Base-by-base conservation (phyloP, 1,139 yeast genomes). In the Debaryomyces psychrophilus region DNA sequence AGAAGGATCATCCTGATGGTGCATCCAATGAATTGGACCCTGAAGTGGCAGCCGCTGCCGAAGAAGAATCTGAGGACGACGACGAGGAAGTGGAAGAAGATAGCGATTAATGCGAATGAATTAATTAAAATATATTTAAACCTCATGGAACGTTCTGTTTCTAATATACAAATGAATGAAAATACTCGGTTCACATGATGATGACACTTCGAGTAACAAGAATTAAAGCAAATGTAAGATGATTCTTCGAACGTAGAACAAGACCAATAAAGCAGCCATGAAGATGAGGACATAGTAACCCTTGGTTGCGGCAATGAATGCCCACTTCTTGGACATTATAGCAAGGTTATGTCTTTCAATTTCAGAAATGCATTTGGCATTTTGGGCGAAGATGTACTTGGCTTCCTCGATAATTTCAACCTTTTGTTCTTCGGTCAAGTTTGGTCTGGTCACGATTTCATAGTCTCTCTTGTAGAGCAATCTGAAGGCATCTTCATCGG, bases 381-480 rank as follows among this genome's bases (percentile, higher is more conserved):
- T 85, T 67, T 85, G 82, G 48, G 73, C 73, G 62, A 86, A 88
- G 42, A 87, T 83, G 53, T 76, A 82, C 56, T 79, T 73, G 11
- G 90, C 73, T 60, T 87, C 95, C 41, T 81, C 79, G 43, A 88
- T 83, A 50, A 89, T 77, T 48, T 84, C 88, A 50, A 70, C 66
- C 67, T 88, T 88, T 64, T 88, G 87, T 34, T 71, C 71, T 64
- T 87, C 95, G 8, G 86, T 76, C 50, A 89, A 71, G 8, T 69
- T 72, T 55, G 81, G 78, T 61, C 95, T 78, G 7, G 96, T 88
- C 44, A 81, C 81, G 49, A 87, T 70, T 67, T 89, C 96, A 65
- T 83, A 88, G 53, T 85, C 87, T 57, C 87, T 76, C 71, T 87
- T 88, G 68, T 85, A 89, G 29, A 72, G 65, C 41, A 82, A 65